Conservation (phyloP, 192 early-diverging fungal species). For the Mortierella hygrophila region DNA sequence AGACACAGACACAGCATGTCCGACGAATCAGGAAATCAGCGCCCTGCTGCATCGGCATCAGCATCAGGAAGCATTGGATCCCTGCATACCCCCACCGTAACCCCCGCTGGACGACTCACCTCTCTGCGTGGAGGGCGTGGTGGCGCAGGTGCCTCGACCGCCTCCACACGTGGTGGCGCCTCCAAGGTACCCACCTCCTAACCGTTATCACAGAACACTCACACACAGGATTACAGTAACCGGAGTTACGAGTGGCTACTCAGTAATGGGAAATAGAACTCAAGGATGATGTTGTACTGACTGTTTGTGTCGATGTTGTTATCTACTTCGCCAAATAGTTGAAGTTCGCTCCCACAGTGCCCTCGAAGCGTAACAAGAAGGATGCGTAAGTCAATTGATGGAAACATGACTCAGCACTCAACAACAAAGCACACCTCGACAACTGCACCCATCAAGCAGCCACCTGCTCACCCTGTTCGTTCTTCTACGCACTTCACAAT, state of each 20-base stretch:
- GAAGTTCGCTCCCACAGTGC: constrained; percentile 72
- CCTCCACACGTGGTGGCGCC: constrained; percentile 56
- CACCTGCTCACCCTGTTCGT: neutral
- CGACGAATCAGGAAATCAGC: constrained; percentile 33
- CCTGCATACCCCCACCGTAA: constrained; percentile 40
- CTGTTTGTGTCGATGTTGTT: neutral
- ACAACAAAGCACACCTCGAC: neutral
- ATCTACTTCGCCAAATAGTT: constrained; percentile 49
- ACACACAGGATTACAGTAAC: too few relatives aligned
- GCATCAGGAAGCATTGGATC: constrained; percentile 49
- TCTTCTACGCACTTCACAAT: neutral
- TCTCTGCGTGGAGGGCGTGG: constrained; percentile 51
- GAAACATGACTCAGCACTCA: neutral
- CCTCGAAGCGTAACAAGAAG: constrained; percentile 68
- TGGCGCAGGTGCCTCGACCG: constrained; percentile 5
- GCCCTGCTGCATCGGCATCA: constrained; percentile 2
- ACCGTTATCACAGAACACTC: too few relatives aligned
- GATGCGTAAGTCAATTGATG: constrained; percentile 56
- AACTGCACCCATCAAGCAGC: neutral
- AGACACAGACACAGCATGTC: constrained; percentile 24
- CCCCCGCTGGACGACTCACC: constrained; percentile 41
- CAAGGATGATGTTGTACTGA: neutral
- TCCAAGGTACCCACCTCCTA: constrained; percentile 44
- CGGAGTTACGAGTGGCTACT: neutral
- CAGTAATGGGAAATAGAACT: neutral